A percentile compares a stretch with the other conserved stretches of the same genome.
These are phyloP conservation scores for Trametes coccinea DNA, from an alignment of 768 basidiomycete genomes.

Conservation along the genomic window DNA sequence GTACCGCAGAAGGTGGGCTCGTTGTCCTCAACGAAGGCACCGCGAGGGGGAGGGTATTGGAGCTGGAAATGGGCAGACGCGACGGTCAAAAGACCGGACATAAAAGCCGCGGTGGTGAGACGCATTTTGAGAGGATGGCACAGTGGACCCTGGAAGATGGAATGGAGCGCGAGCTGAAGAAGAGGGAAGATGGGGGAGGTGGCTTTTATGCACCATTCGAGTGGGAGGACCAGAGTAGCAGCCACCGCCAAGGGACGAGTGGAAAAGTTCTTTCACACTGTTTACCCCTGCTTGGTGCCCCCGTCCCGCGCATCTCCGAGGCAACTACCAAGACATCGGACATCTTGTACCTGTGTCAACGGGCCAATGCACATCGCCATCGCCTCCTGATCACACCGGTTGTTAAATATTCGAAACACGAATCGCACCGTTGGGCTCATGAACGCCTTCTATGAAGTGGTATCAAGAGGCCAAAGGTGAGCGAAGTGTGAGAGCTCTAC, in stretches of 20 bases:
- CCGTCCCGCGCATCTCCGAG: background rate
- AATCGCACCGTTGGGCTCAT: too few relatives aligned
- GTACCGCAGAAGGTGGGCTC: conserved; percentile 71
- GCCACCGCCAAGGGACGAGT: conserved; percentile 1
- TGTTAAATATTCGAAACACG: too few relatives aligned
- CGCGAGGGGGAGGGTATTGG: conserved; percentile 72
- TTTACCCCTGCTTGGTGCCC: conserved; percentile 24
- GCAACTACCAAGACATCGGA: background rate
- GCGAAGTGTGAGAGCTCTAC: too few relatives aligned
- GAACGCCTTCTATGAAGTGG: too few relatives aligned
- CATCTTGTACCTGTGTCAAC: conserved; percentile 10
- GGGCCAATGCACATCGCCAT: background rate
- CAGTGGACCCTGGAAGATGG: background rate
- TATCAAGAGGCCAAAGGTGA: too few relatives aligned
- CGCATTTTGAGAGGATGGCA: conserved; percentile 33
- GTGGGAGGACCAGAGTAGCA: conserved; percentile 14
- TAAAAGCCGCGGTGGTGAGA: conserved; percentile 36
- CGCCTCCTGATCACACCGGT: too few relatives aligned
- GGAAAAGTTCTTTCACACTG: conserved; percentile 33
- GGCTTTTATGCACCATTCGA: conserved; percentile 14
- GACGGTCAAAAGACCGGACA: conserved; percentile 36
- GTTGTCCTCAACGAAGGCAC: conserved; percentile 58
- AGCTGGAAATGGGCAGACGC: conserved; percentile 74
- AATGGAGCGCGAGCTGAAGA: conserved; percentile 1
- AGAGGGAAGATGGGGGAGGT: conserved; percentile 1